Base-by-base conservation (phyloP, 1,284 basidiomycete genomes). In the Melanopsichium pennsylvanicum region DNA sequence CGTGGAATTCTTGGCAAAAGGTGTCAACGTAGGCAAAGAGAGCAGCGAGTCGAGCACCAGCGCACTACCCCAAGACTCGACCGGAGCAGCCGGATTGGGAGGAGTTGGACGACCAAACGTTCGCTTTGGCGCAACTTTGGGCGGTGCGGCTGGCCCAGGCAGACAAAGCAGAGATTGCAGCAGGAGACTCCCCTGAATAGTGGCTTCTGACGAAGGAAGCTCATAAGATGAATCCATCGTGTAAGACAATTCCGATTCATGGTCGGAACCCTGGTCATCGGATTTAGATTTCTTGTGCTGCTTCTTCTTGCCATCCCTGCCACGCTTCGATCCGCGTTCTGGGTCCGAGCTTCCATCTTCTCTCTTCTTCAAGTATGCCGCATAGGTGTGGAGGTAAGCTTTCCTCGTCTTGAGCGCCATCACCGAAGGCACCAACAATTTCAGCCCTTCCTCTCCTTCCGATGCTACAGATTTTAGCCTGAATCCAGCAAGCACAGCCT, bases 101-200 rank as follows among this genome's bases (percentile, higher is more conserved):
- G 58, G 49, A 7, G n/a, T 21, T 7, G 58, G 36, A 9, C 64
- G 52, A 16, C 52, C 61, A 16, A 45, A 61, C 0, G 40, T 69
- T 18, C 46, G 60, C 31, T 39, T 61, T 33, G 58, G 64, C 49
- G 60, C 43, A 5, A 27, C 60, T n/a, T 27, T 38, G 32, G 37
- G 38, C 34, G 72, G 37, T 55, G 43, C 25, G 22, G 38, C 26
- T 55, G 77, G 69, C 4, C 59, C 35, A 2, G 58, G 56, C 12
- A 80, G 57, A 9, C 57, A 59, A 1, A 63, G 41, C 0, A 80
- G 46, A 6, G 69, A 46, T 40, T 81, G 79, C 8, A 79, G 61
- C 0, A 80, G 47, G 11, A 81, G 34, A 38, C 75, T 78, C 9
- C 78, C 75, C 35, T 78, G 76, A 16, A 72, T 51, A 0, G 66